Evolutionary conservation across 1,284 basidiomycete species (phyloP), one percentile per base, ranked within the genome.

Genomic region (Sporisorium graminicola): DNA sequence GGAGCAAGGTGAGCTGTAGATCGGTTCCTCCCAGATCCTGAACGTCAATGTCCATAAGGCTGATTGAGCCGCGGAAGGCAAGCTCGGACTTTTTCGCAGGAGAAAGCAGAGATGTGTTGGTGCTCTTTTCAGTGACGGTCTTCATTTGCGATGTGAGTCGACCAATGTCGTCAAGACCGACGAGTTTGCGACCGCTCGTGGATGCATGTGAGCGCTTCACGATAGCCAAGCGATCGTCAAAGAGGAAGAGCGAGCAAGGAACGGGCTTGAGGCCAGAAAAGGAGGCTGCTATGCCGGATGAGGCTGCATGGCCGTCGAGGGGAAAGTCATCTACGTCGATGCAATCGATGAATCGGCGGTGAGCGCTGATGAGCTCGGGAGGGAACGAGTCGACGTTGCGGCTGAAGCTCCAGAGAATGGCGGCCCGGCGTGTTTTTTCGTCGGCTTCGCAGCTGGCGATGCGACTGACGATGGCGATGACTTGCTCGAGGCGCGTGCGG

Each of bases 401-500:
- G 66, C 90, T 91, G 31, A 99, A 88, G 78, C 92, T 93, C 87
- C 94, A 94, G 88, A 98, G 91, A 46, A 94, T 91, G 0, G 94
- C 92, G 1, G 94, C 94, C 13, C 93, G 89, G 82, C 92, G 92
- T 0, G 94, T 98, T 82, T 93, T 91, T 77, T 94, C 94, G 85
- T 97, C 95, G 5, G 93, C 90, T 86, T 98, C 95, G 56, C 95
- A 96, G 43, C 90, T 89, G 5, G 97, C 97, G 63, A 99, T 98
- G 71, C 91, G 92, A 78, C 92, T 93, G 5, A 95, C 94, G 71
- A 94, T 90, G 57, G 92, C 91, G 75, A 93, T 91, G 0, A 94
- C 94, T 81, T 95, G 93, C n/a, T 91, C 86, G 16, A 99, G 88
- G 80, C 80, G 75, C 7, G 55, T 40, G 16, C 92, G 92, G 3